phyloP scores from a whole-genome alignment of 768 basidiomycete genomes.

The Amanita rimosa region DNA sequence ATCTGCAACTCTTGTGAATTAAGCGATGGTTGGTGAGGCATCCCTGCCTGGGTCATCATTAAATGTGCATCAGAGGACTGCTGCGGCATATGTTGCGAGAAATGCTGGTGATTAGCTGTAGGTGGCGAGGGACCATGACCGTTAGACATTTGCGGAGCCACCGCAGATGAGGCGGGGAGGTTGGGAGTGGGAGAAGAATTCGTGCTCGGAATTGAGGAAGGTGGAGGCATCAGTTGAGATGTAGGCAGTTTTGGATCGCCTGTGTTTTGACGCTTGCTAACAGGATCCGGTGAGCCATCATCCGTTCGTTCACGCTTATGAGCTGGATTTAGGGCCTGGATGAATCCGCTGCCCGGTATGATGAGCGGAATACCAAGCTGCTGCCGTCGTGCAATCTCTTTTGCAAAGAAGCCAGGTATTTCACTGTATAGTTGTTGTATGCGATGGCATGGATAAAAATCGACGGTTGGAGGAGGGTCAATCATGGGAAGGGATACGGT shows the following conservation, averaged over 20 bases:
- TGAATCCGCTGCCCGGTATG: conserved; percentile 4
- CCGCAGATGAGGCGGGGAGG: not conserved
- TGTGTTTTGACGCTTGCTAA: conserved; percentile 57
- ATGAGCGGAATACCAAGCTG: conserved; percentile 14
- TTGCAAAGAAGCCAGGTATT: conserved; percentile 50
- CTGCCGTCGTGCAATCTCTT: conserved; percentile 42
- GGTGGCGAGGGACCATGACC: conserved; percentile 7
- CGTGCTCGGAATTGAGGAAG: conserved; percentile 22
- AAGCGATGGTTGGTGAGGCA: conserved; percentile 7
- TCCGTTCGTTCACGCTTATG: conserved; percentile 54
- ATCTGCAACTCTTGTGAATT: conserved; percentile 23
- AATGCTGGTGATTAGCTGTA: conserved; percentile 5
- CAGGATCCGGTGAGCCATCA: conserved; percentile 25
- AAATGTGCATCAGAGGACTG: conserved; percentile 11
- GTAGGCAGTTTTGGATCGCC: conserved; percentile 43
- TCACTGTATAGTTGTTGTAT: conserved; percentile 56
- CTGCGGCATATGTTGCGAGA: conserved; percentile 9
- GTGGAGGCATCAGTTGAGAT: conserved; percentile 30
- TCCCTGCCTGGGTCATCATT: conserved; percentile 7
- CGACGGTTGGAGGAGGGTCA: conserved; percentile 40
- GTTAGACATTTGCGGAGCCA: conserved; percentile 8
- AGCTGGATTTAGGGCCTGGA: conserved; percentile 8
- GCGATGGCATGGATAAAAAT: conserved; percentile 43
- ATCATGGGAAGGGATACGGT: conserved; percentile 41
- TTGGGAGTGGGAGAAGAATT: conserved; percentile 8